phyloP scores from a whole-genome alignment of 2,329 filamentous ascomycete genomes.

The Hawksworthiomyces lignivorus region DNA sequence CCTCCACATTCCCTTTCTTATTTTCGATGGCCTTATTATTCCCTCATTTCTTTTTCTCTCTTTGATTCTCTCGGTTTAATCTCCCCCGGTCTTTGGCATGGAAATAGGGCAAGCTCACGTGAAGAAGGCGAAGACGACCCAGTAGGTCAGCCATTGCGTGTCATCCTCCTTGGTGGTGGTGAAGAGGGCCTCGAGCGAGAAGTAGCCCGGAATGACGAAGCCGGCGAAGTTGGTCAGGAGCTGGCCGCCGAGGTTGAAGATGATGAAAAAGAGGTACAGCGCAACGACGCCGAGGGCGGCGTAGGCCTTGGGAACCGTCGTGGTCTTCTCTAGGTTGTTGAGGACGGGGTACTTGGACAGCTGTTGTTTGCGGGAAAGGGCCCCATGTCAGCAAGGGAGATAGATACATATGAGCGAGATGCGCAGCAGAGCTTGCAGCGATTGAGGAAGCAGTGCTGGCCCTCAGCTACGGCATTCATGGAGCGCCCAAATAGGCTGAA shows the following conservation, averaged over 20 bases:
- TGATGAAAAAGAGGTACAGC: conserved; percentile 84
- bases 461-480: too few relatives aligned
- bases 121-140: conserved; percentile 78
- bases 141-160: conserved; percentile 78
- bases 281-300: conserved; percentile 66
- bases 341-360: conserved; percentile 78
- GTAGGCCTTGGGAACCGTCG: conserved; percentile 77
- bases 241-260: conserved; percentile 87
- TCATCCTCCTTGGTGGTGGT: conserved; percentile 64
- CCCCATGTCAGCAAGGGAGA: conserved; percentile 2
- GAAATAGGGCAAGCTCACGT: conserved; percentile 41
- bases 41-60: too few relatives aligned
- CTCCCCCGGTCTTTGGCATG: too few relatives aligned
- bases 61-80: too few relatives aligned
- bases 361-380: conserved; percentile 41
- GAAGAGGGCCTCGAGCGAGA: conserved; percentile 73
- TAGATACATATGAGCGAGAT: too few relatives aligned
- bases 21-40: too few relatives aligned
- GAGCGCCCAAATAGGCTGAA: too few relatives aligned
- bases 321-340: conserved; percentile 80
- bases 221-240: conserved; percentile 82
- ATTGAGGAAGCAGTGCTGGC: too few relatives aligned
- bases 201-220: conserved; percentile 77
- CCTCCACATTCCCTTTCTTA: too few relatives aligned
- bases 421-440: too few relatives aligned